Base-by-base conservation (phyloP, 139 green algal species). In the Penium margaritaceum region DNA sequence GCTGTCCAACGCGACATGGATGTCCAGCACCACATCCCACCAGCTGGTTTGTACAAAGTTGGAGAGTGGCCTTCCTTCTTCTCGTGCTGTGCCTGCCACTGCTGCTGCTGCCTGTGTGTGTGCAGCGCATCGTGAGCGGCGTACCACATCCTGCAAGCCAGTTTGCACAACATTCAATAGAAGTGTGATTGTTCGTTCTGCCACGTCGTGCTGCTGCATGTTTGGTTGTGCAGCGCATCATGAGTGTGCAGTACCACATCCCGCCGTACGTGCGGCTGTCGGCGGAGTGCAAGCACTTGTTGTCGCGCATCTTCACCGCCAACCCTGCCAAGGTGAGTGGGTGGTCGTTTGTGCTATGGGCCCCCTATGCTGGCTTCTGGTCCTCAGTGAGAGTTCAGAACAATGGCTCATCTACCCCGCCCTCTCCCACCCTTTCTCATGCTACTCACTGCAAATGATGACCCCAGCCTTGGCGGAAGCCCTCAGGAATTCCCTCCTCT, bases 231-330 rank as follows among this genome's bases (percentile, higher is more conserved):
- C 72, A 79, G 72, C 63, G 72, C 29, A 79, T 79, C 24, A 77
- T 81, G 65, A 71, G 36, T n/a, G 74, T 81, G 19, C 74, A 77
- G 67, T 81, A 81, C 70, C 36, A 30, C 72, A 47, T 83, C 21
- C 76, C 76, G 44, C 58, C 74, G 17, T 60, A 62, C 30, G 41
- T 83, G 19, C 73, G 36, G 14, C 41, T 84, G 5, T 84, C 78
- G 24, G 33, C 68, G 19, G 74, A 83, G 36, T 84, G 78, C 77
- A 77, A 81, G n/a, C 75, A 83, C 32, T 80, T 93, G 55, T 60
- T 93, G 33, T 71, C 63, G 6, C 63, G 72, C 32, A 88, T 93
- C 46, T 84, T 93, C 30, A 74, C 71, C n/a, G 83, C 85, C 5
- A 67, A 79, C 58, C 87, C 95, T 61, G 88, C 91, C 1, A 53